Percentiles rank a stretch among this genome's conserved stretches.
phyloP scores from a whole-genome alignment of 2,329 filamentous ascomycete genomes.

The Daldinia sp. region DNA sequence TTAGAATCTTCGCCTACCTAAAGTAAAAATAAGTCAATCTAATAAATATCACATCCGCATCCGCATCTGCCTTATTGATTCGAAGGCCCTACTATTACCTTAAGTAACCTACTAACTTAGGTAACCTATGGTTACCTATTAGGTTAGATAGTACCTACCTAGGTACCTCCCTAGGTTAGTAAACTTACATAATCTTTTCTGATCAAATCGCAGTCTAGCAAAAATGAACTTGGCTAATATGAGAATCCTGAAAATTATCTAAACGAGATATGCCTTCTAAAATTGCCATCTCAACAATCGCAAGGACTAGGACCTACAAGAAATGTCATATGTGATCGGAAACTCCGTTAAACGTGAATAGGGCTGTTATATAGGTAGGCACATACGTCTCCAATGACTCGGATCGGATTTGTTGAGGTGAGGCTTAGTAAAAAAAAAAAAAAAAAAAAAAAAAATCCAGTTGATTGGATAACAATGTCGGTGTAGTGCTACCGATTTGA shows the following conservation, averaged over 20 bases:
- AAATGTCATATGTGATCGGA: constrained; percentile 3
- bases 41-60: no score
- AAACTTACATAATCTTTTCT: no score
- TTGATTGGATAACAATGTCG: constrained; percentile 32
- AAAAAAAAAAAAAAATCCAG: constrained; percentile 1
- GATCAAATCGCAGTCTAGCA: not conserved
- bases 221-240: not conserved
- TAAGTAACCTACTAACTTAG: no score
- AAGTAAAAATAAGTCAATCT: no score
- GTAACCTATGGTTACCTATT: no score
- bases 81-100: no score
- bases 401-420: constrained; percentile 27
- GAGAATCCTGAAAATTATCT: not conserved
- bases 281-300: not conserved
- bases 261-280: constrained; percentile 5
- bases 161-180: not conserved
- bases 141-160: not conserved
- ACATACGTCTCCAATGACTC: constrained; percentile 15
- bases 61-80: no score
- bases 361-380: constrained; percentile 6
- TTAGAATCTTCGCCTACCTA: no score
- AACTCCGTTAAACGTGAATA: constrained; percentile 10
- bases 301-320: constrained; percentile 4
- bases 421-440: constrained; percentile 22
- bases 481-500: constrained; percentile 26